phyloP scores from a whole-genome alignment of 345 rosid species.

The Schrenkiella parvula region DNA sequence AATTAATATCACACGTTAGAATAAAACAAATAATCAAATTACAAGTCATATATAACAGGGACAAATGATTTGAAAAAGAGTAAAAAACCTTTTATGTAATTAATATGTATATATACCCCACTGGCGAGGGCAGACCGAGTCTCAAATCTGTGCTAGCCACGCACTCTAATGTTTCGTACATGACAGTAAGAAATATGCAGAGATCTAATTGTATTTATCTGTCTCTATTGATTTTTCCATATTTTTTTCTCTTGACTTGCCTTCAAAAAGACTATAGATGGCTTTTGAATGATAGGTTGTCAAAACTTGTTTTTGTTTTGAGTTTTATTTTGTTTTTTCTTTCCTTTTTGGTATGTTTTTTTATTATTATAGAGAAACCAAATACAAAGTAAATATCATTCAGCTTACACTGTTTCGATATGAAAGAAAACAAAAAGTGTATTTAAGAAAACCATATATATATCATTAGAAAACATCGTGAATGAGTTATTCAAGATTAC shows the following conservation, averaged over 20 bases:
- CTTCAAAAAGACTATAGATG: not conserved
- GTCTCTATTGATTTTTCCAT: not conserved
- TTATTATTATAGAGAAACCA: too few species aligned
- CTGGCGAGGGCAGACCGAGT: conserved; percentile 4
- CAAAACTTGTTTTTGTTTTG: not conserved
- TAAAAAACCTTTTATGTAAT: too few species aligned
- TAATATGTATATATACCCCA: not conserved
- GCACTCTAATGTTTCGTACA: not conserved
- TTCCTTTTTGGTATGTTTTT: too few species aligned
- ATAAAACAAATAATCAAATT: not conserved
- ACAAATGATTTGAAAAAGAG: too few species aligned
- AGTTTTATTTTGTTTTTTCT: too few species aligned
- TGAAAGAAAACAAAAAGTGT: too few species aligned
- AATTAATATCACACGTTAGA: not conserved
- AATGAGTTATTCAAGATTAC: too few species aligned
- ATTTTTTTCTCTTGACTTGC: not conserved
- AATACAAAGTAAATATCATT: too few species aligned
- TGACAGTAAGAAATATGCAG: not conserved
- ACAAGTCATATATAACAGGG: not conserved
- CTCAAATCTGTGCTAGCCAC: conserved; percentile 7
- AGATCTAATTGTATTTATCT: not conserved
- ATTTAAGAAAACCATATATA: too few species aligned
- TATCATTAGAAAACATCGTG: too few species aligned
- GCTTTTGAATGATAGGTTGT: not conserved
- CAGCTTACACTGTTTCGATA: too few species aligned